Conservation (phyloP, 2,329 filamentous ascomycete species). For the Xylaria sp. region DNA sequence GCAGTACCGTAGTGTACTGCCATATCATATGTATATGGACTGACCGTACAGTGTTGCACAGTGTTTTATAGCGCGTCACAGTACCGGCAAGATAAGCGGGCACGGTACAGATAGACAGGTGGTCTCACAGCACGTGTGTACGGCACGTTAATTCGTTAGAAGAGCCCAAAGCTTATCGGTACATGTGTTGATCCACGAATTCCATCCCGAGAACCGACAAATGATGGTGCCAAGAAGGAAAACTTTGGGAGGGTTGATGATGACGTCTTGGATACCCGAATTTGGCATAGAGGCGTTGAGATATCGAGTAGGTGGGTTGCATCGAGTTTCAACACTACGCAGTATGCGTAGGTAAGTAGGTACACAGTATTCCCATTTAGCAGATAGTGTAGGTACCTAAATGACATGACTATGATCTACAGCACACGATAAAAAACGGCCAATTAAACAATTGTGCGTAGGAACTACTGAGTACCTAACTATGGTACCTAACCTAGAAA, state of each 20-base stretch:
- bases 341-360: neutral
- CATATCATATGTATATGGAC: too few relatives aligned
- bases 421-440: conserved; percentile 18
- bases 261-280: conserved; percentile 31
- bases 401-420: conserved; percentile 28
- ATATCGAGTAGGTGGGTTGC: conserved; percentile 17
- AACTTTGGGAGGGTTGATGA: conserved; percentile 18
- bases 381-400: too few relatives aligned
- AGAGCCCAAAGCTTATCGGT: neutral
- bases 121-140: neutral
- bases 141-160: neutral
- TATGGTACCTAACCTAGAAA: too few relatives aligned
- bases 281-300: conserved; percentile 25
- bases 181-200: too few relatives aligned
- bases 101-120: neutral
- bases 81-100: neutral
- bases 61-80: neutral
- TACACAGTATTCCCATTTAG: conserved; percentile 17
- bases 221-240: conserved; percentile 23
- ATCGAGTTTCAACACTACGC: conserved; percentile 10
- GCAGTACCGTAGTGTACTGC: too few relatives aligned
- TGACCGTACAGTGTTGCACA: neutral
- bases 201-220: neutral
- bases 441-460: conserved; percentile 7
- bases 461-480: neutral